Evolutionary conservation across 805 yeast genomes (phyloP), one percentile per base, ranked within the genome.

Genomic region (Yamadazyma olivae): DNA sequence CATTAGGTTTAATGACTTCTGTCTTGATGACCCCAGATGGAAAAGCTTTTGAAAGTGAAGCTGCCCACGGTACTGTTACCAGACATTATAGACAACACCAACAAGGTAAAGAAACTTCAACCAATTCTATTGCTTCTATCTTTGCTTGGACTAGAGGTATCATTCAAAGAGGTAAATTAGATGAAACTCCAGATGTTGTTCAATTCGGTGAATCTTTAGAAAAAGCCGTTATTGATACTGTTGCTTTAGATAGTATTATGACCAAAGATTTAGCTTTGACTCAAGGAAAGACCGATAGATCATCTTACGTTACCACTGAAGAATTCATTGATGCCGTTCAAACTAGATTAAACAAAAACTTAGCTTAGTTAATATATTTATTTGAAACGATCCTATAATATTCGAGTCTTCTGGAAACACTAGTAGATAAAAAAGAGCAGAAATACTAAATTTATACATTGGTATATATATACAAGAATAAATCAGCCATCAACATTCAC

Each of bases 41-140:
- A 17, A 86, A 85, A 70, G 82, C 96, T 10, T 90, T 87, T 61
- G 97, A 91, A 71, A 71, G 89, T 37, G 98, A 91, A 72, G 98
- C 98, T 41, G 98, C 98, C n/a, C 98, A 91, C 61, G 98, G 98
- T 39, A 91, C 98, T 10, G 98, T 91, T 51, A 91, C 97, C 31
- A 85, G 98, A 70, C 98, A 91, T 64, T 91, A 75, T 71, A 84
- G 97, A 71, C 93, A 83, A 67, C 88, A 87, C 66, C 97, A 91
- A 70, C 86, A 84, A 66, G 98, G 98, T 48, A 86, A 89, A 62
- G 97, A 90, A 69, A 91, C 98, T 14, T 87, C 96, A 5, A 91
- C 98, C 40, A 91, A 91, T 69, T 90, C 97, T 13, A 91, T 91
- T 63, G 98, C 98, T 3, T 89, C 96, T 10, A 91, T 91, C 50